phyloP scores from a whole-genome alignment of 2,329 filamentous ascomycete genomes.

The Whalleya microplaca region DNA sequence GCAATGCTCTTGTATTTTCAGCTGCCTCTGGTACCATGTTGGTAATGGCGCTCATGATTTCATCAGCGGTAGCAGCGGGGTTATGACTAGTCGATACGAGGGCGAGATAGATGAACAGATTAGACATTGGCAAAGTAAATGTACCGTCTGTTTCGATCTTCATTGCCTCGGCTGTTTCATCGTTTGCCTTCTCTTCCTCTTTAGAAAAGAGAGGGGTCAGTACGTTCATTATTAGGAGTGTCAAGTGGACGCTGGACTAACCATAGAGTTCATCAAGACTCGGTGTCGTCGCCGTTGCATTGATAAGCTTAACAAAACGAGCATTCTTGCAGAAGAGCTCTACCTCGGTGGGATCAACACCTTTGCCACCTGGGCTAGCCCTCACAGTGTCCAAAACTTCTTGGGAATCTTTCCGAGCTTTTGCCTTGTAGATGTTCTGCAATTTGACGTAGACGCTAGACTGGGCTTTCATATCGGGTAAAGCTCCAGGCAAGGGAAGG shows the following conservation, averaged over 20 bases:
- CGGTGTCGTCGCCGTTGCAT: slow-evolving; percentile 49
- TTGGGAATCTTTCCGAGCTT: slow-evolving; percentile 76
- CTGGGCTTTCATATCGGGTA: slow-evolving; percentile 98
- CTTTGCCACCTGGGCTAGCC: slow-evolving; percentile 49
- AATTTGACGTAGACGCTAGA: slow-evolving; percentile 87
- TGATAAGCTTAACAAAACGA: slow-evolving; percentile 87
- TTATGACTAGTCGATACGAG: slow-evolving; percentile 58
- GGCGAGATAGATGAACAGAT: slow-evolving; percentile 72
- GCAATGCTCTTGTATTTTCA: slow-evolving; percentile 52
- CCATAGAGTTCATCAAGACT: slow-evolving; percentile 58
- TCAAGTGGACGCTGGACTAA: slow-evolving; percentile 43
- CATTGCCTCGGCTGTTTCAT: slow-evolving; percentile 53
- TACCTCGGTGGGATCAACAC: slow-evolving; percentile 72
- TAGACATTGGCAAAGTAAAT: slow-evolving; percentile 55
- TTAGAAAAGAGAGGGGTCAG: slow-evolving; percentile 33
- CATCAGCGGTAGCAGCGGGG: slow-evolving; percentile 49
- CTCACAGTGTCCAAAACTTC: slow-evolving; percentile 73
- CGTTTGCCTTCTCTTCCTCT: slow-evolving; percentile 60
- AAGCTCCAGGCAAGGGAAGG: slow-evolving; percentile 80
- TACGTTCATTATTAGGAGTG: slow-evolving; percentile 12
- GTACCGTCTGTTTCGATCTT: slow-evolving; percentile 38
- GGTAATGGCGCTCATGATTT: slow-evolving; percentile 55
- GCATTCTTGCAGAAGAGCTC: slow-evolving; percentile 96
- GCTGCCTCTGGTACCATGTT: slow-evolving; percentile 51
- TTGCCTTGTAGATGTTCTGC: slow-evolving; percentile 90